phyloP scores from a whole-genome alignment of 371 early-diverging fungal genomes.

The Thermomucor indicae-seudaticae region DNA sequence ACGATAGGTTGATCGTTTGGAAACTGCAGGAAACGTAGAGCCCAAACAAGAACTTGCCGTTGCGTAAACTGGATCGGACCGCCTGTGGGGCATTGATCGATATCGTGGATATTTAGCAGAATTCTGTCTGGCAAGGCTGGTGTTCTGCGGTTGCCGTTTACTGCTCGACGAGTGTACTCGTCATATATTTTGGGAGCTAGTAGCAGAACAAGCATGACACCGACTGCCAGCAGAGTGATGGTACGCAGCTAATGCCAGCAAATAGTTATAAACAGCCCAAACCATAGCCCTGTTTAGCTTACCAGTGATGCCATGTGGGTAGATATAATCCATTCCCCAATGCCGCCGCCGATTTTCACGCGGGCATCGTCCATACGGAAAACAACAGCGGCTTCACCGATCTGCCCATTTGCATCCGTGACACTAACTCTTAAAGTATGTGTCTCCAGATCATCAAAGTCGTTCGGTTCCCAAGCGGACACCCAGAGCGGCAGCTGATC shows the following conservation, averaged over 20 bases:
- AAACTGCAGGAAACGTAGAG: constrained; percentile 23
- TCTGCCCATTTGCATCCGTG: constrained; percentile 40
- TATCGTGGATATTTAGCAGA: constrained; percentile 23
- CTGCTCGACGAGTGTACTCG: neutral
- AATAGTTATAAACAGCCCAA: neutral
- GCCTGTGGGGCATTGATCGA: constrained; percentile 12
- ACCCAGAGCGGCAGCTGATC: constrained; percentile 69
- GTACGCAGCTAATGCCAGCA: constrained; percentile 10
- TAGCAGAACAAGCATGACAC: constrained; percentile 10
- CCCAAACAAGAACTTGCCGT: constrained; percentile 29
- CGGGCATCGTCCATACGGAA: constrained; percentile 66
- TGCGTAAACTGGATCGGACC: constrained; percentile 17
- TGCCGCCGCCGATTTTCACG: constrained; percentile 54
- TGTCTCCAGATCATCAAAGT: constrained; percentile 56
- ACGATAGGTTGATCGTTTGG: constrained; percentile 24
- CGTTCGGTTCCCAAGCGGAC: constrained; percentile 63
- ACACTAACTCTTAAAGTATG: constrained; percentile 62
- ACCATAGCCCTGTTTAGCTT: constrained; percentile 4
- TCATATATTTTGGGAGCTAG: constrained; percentile 28
- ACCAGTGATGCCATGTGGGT: constrained; percentile 49
- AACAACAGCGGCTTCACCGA: constrained; percentile 25
- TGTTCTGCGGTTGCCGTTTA: neutral
- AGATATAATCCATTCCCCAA: constrained; percentile 73
- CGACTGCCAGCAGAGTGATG: constrained; percentile 16
- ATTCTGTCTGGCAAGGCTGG: constrained; percentile 6